phyloP scores from a whole-genome alignment of 2,329 filamentous ascomycete genomes.

The Macroventuria anomochaeta region DNA sequence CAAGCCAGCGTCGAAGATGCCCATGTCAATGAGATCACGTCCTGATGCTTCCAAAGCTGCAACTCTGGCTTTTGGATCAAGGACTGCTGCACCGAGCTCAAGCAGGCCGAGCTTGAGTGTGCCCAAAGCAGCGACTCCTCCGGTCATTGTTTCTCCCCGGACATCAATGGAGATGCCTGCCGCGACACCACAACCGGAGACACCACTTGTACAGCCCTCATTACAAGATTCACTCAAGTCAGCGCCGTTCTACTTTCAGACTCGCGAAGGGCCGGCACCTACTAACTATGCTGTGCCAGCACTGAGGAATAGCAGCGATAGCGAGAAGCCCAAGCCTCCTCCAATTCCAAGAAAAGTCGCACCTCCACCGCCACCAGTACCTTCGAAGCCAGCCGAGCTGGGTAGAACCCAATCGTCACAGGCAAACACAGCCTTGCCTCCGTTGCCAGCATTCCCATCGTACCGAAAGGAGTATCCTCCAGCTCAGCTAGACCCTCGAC shows the following conservation, averaged over 20 bases:
- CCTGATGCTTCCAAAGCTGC: slow-evolving; percentile 68
- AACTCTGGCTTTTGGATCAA: slow-evolving; percentile 65
- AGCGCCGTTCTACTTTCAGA: slow-evolving; percentile 33
- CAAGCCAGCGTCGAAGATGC: slow-evolving; percentile 56
- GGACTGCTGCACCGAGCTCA: slow-evolving; percentile 21
- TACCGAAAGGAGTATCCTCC: slow-evolving; percentile 60
- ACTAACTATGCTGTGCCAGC: slow-evolving; percentile 27
- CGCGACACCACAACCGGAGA: slow-evolving; percentile 22
- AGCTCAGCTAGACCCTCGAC: slow-evolving; percentile 26
- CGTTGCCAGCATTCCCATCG: slow-evolving; percentile 38
- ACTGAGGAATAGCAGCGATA: slow-evolving; percentile 16
- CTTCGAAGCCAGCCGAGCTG: slow-evolving; percentile 32
- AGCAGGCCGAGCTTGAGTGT: slow-evolving; percentile 23
- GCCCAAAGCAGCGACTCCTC: slow-evolving; percentile 25
- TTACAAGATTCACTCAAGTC: slow-evolving; percentile 22
- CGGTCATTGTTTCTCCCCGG: slow-evolving; percentile 31
- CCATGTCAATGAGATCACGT: slow-evolving; percentile 52
- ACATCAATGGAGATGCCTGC: slow-evolving; percentile 40
- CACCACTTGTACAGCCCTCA: slow-evolving; percentile 20
- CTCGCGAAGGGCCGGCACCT: slow-evolving; percentile 27
- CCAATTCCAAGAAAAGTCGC: slow-evolving; percentile 19
- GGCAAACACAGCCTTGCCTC: slow-evolving; percentile 10
- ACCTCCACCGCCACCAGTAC: slow-evolving; percentile 22
- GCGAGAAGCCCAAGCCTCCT: slow-evolving; percentile 19
- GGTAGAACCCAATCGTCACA: slow-evolving; percentile 15